Evolutionary conservation across 176 grass and related monocot genomes (phyloP), one percentile per base, ranked within the genome.

Genomic region (Rhynchospora pubera): DNA sequence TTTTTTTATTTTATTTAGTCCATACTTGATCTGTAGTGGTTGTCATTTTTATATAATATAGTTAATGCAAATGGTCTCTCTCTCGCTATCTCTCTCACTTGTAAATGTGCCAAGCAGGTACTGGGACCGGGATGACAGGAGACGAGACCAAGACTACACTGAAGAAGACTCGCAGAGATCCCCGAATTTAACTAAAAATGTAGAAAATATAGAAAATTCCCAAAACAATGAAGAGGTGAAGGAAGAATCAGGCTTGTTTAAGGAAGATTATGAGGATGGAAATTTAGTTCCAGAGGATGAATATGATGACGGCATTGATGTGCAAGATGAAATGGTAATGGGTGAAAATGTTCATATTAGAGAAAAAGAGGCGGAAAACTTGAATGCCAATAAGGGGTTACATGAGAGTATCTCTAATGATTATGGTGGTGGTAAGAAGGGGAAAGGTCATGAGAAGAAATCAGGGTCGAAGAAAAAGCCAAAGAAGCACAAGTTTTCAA

Each of bases 231-330:
- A 96, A 75, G 91, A 84, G 6, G 92, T 91, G 46, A 93, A 91
- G 60, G 89, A 93, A 69, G 97, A 99, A 82, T 69, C 95, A 13
- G 86, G 91, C 77, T 82, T 90, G 80, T 91, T 91, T 79, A 88
- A 93, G 75, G 85, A 90, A 11, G 85, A 83, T 14, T 87, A 87
- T 14, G 82, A 84, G 78, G 85, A 72, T 65, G 89, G 18, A 32
- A 87, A 95, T 68, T 84, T 90, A 73, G 78, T 95, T 87, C 91
- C 91, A 13, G 91, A 91, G 83, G 96, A 98, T 83, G 97, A 99
- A 84, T 95, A 95, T 89, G 93, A 99, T 22, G 97, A 99, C 78
- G 93, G 91, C 8, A 90, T 93, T 4, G 93, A 93, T 66, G 42
- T 61, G 0, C 85, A 84, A 42, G 92, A 97, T 78, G 84, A 90